Base-by-base conservation (phyloP, 805 yeast species). In the Lipomyces chichibuensis region DNA sequence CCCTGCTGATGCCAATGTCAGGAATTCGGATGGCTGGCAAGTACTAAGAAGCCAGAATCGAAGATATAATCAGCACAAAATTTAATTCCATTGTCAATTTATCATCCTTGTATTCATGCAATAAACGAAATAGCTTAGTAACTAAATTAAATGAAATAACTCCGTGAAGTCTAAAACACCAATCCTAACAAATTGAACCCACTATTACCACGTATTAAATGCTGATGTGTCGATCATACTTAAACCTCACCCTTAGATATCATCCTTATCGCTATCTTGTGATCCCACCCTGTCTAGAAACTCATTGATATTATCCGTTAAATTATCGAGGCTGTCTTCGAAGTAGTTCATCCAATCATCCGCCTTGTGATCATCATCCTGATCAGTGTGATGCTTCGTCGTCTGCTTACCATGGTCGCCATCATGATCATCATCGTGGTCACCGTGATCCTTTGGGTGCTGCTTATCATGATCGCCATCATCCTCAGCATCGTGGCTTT, bases 21-120 rank as follows among this genome's bases (percentile, higher is more conserved):
- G 69, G 71, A 83, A 54, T 88, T 88, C 76, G 90, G 88, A 1
- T 88, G 91, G 91, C 88, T 87, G 79, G 85, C 84, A n/a, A 83
- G 83, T 74, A 79, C 81, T 66, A 76, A 76, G 61, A 54, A 37
- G 17, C 62, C 64, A n/a, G 20, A 13, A 9, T 37, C 78, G 17
- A 78, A 78, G 69, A 56, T 76, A 25, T 77, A 69, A 61, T n/a
- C 11, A 17, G 23, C 25, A 25, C 17, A 25, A 20, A 53, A 3
- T 13, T 20, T 51, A 29, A n/a, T 27, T 56, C 37, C 43, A 43
- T 6, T 43, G 20, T 17, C 9, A 43, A 17, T 43, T 37, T 43
- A 43, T n/a, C 49, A 43, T 6, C 49, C 49, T n/a, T 43, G 49
- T 43, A 43, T 43, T n/a, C 32, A 32, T 53, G 35, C 57, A 53